Base-by-base conservation (phyloP, 2,329 filamentous ascomycete species). In the Rhynchosporium agropyri region DNA sequence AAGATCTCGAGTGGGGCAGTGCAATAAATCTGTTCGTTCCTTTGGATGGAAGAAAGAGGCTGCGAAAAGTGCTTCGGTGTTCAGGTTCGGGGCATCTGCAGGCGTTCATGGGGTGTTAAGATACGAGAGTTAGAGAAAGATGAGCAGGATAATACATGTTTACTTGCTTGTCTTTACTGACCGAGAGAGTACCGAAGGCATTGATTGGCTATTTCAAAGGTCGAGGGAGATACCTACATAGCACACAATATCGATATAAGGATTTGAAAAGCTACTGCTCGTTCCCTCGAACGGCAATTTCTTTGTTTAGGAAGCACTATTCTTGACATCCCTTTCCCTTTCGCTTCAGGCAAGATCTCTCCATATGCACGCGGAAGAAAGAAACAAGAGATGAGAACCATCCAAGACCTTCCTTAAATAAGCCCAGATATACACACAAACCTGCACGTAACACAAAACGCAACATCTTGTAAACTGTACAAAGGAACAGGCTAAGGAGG, bases 71-170 rank as follows among this genome's bases (percentile, higher is more conserved):
- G 7, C 10, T 40, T 31, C 36, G 58, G 58, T 43, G 46, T 51
- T 51, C 36, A 53, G 46, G 48, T 6, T 6, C 9, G 9, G 33
- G 58, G 58, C 58, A 60, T 60, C 9, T 53, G 28, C 36, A 53
- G 58, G 58, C 46, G 46, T 51, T 60, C 36, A 40, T 10, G 58
- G 58, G 36, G 31, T 51, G 43, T 20, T 3, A 26, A 15, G 26
- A 49, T 51, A 29, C 13, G 38, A 40, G 10, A 51, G 48, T 3
- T 12, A 53, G 50, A 33, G 3, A 26, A 10, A 28, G 36, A 36
- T 10, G 20, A 54, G 33, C 5, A 53, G 20, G 20, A 3, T 15
- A 33, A 12, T 31, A 6, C 4, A 29, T 13, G 36, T 13, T 9
- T 54, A 28, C 51, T 12, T 28, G 40, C 33, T 26, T 54, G 3